Conservation (phyloP, 768 basidiomycete genomes). For the Hemileccinum impolitum region DNA sequence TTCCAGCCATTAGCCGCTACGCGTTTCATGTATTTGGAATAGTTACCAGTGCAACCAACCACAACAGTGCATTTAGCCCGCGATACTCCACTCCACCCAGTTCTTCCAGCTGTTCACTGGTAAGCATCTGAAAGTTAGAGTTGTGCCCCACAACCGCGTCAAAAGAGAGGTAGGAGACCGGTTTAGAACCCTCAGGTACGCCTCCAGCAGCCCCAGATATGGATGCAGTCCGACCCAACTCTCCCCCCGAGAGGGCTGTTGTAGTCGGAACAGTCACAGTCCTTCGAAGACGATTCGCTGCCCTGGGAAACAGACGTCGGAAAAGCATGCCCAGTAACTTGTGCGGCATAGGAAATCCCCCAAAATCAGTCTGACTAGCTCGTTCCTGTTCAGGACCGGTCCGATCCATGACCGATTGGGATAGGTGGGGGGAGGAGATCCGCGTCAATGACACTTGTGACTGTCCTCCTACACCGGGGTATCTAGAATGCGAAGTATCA, state of each 20-base stretch:
- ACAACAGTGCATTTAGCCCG: slow-evolving; percentile 74
- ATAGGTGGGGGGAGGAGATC: slow-evolving; percentile 13
- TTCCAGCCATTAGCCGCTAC: not conserved
- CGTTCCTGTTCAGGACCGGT: slow-evolving; percentile 9
- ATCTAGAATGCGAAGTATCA: slow-evolving; percentile 10
- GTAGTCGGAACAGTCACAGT: slow-evolving; percentile 77
- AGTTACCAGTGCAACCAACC: slow-evolving; percentile 74
- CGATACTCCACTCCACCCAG: slow-evolving; percentile 93
- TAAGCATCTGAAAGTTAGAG: slow-evolving; percentile 65
- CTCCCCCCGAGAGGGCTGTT: slow-evolving; percentile 45
- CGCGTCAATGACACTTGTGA: slow-evolving; percentile 16
- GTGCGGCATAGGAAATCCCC: slow-evolving; percentile 74
- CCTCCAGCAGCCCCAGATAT: slow-evolving; percentile 17
- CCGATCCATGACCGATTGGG: slow-evolving; percentile 12
- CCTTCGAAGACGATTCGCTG: slow-evolving; percentile 54
- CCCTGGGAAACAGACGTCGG: slow-evolving; percentile 57
- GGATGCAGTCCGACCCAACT: slow-evolving; percentile 26
- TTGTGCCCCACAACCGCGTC: slow-evolving; percentile 83
- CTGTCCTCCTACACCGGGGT: slow-evolving; percentile 6
- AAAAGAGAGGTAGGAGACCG: slow-evolving; percentile 82
- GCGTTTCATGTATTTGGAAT: not conserved
- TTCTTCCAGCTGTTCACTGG: slow-evolving; percentile 83
- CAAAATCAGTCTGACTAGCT: slow-evolving; percentile 50
- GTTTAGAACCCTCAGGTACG: slow-evolving; percentile 39
- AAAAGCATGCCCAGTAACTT: slow-evolving; percentile 50